Evolutionary conservation across 352 stramenopile genomes (phyloP).

Genomic region (Phytopythium helicoides): DNA sequence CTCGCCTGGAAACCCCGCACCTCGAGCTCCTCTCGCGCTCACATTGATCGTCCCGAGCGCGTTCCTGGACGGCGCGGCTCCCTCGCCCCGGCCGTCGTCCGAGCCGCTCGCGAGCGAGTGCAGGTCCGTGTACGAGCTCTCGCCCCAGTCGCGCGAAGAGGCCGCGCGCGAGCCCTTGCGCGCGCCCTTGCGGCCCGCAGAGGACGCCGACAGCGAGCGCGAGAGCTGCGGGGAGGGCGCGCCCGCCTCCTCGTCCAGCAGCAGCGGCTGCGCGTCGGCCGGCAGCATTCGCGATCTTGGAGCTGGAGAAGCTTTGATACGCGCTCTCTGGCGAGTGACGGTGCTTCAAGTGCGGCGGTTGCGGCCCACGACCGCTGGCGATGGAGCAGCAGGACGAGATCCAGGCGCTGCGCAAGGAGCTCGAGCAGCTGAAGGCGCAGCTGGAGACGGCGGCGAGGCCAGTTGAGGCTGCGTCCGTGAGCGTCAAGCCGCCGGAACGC

Average conservation of each 20-base stretch:
- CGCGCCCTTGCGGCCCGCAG: neutral
- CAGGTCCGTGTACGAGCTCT: constrained; percentile 42
- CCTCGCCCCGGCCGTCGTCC: neutral
- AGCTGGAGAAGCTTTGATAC: neutral
- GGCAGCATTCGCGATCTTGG: constrained; percentile 15
- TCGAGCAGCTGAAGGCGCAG: constrained; percentile 44
- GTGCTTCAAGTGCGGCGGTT: constrained; percentile 7
- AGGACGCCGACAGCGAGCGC: neutral
- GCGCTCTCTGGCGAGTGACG: constrained; percentile 4
- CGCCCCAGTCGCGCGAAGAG: neutral
- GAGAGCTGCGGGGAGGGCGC: neutral
- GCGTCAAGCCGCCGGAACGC: neutral
- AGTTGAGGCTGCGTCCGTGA: neutral
- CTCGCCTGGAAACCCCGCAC: no score
- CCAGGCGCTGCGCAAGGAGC: constrained; percentile 45
- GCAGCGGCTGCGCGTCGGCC: constrained; percentile 36
- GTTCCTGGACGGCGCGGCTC: constrained; percentile 18
- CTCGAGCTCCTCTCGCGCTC: no score
- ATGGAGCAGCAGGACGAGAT: constrained; percentile 38
- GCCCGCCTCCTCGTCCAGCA: constrained; percentile 22
- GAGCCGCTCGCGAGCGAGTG: constrained; percentile 23
- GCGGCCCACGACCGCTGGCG: no score
- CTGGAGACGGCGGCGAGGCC: constrained; percentile 8
- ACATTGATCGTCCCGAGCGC: constrained; percentile 43
- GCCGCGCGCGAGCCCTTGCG: constrained; percentile 3